phyloP scores from a whole-genome alignment of 805 yeast species.

The Lachancea fermentati region DNA sequence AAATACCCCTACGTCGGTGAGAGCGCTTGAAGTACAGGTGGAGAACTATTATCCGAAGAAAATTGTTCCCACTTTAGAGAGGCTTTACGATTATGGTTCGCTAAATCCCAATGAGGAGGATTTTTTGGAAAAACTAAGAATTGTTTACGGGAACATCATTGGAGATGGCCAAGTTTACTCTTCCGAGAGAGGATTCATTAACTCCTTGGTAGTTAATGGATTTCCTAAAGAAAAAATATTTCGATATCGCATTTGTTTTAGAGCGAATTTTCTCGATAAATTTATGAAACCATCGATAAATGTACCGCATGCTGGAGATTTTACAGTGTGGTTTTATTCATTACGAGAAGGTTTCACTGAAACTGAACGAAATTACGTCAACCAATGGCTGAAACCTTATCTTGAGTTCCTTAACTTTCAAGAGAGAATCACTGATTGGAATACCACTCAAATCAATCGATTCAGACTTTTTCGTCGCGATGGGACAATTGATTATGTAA shows the following conservation, averaged over 20 bases:
- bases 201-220: conserved; percentile 20
- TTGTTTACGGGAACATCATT: conserved; percentile 32
- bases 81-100: conserved; percentile 20
- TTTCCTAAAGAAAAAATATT: conserved; percentile 14
- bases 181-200: conserved; percentile 35
- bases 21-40: conserved; percentile 30
- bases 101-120: conserved; percentile 13
- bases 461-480: conserved; percentile 28
- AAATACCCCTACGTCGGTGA: conserved; percentile 28
- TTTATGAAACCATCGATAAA: conserved; percentile 20
- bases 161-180: conserved; percentile 38
- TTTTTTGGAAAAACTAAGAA: conserved; percentile 13
- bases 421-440: conserved; percentile 32
- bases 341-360: conserved; percentile 22
- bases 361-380: conserved; percentile 23
- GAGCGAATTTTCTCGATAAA: conserved; percentile 24
- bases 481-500: conserved; percentile 26
- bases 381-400: conserved; percentile 30
- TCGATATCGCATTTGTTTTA: conserved; percentile 31
- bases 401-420: conserved; percentile 23
- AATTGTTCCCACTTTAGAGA: conserved; percentile 22
- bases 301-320: conserved; percentile 37
- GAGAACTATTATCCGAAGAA: conserved; percentile 35
- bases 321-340: conserved; percentile 33
- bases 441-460: conserved; percentile 20